Evolutionary conservation across 164 flowering plant species (phyloP).

Genomic region (Dillenia suffruticosa): DNA sequence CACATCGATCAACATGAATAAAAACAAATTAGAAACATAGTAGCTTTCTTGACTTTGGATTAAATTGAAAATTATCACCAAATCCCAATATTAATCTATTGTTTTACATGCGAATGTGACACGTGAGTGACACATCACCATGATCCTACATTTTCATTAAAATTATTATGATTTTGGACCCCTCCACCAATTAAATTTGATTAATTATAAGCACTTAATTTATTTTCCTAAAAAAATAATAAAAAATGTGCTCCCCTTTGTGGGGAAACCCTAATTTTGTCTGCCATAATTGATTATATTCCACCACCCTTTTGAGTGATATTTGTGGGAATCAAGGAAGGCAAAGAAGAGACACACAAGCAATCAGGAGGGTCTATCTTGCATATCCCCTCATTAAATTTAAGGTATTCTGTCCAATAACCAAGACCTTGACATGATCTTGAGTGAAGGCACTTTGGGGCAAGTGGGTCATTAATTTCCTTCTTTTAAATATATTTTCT

Average conservation of each 20-base stretch:
- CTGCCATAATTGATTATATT: conserved; percentile 35
- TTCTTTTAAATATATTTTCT: too few species aligned
- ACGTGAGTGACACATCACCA: conserved; percentile 6
- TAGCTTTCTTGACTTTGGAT: too few species aligned
- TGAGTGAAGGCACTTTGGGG: conserved; percentile 4
- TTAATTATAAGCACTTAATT: conserved; percentile 1
- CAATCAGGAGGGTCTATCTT: conserved; percentile 16
- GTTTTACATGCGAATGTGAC: background rate
- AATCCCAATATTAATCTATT: too few species aligned
- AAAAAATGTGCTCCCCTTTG: conserved; percentile 6
- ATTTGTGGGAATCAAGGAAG: conserved; percentile 33
- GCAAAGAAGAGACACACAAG: conserved; percentile 31
- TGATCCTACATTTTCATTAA: conserved; percentile 4
- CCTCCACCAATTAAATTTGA: conserved; percentile 19
- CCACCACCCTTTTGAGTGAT: conserved; percentile 15
- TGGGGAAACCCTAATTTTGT: conserved; percentile 43
- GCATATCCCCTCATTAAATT: too few species aligned
- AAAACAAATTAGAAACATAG: too few species aligned
- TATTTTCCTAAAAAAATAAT: background rate
- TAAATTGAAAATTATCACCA: too few species aligned
- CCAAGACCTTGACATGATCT: conserved; percentile 1
- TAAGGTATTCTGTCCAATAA: too few species aligned
- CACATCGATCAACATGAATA: too few species aligned
- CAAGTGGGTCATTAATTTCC: conserved; percentile 9
- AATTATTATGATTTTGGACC: conserved; percentile 9